Evolutionary conservation across 805 yeast genomes (phyloP).

Genomic region (Zygosaccharomyces pseudorouxii): DNA sequence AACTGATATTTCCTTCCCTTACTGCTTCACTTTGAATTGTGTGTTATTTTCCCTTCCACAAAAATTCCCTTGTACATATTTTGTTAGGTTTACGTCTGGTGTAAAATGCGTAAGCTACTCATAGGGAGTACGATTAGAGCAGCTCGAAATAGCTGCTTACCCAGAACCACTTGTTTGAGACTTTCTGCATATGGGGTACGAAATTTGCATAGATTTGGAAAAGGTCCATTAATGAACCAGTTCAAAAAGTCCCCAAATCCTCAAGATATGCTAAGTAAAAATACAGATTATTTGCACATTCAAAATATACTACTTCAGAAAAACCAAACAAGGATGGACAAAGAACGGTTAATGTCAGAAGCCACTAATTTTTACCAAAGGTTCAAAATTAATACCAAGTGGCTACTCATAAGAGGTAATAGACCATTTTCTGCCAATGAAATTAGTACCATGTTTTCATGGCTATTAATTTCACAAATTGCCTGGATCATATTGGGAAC

Average conservation of each 20-base stretch:
- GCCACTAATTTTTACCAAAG: slow-evolving; percentile 43
- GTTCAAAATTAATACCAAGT: slow-evolving; percentile 54
- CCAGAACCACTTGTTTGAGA: background rate
- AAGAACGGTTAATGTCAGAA: slow-evolving; percentile 39
- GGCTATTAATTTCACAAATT: slow-evolving; percentile 85
- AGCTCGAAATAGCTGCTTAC: background rate
- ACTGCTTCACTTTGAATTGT: background rate
- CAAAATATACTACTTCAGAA: slow-evolving; percentile 22
- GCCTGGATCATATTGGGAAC: slow-evolving; percentile 77
- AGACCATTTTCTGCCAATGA: slow-evolving; percentile 89
- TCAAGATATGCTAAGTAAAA: slow-evolving; percentile 18
- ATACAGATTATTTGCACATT: slow-evolving; percentile 23
- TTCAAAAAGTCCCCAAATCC: slow-evolving; percentile 1
- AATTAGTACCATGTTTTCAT: slow-evolving; percentile 78
- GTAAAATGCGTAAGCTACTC: background rate
- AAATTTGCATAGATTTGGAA: slow-evolving; percentile 2
- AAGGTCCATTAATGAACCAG: slow-evolving; percentile 4
- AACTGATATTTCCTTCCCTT: background rate
- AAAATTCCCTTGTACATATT: background rate
- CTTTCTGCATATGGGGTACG: background rate
- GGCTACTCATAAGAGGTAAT: slow-evolving; percentile 70
- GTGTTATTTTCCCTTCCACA: background rate
- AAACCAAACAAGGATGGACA: slow-evolving; percentile 24
- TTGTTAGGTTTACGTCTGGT: background rate
- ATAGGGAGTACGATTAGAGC: background rate